Base-by-base conservation (phyloP, 2,329 filamentous ascomycete genomes). In the Sporothrix brunneoviolacea region DNA sequence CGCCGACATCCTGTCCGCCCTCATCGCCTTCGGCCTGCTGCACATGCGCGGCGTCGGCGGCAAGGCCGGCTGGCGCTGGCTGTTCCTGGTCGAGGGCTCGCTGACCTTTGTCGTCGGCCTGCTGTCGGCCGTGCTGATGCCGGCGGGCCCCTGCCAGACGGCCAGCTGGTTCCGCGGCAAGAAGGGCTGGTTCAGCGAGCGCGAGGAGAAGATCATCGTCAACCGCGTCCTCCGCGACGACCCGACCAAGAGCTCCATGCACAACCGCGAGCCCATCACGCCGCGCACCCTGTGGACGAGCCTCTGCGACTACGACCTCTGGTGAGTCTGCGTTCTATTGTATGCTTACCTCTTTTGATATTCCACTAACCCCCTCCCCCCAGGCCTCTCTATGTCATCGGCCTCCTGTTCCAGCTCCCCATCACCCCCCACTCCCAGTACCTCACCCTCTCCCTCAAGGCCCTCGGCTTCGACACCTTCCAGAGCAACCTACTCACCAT, bases 401-500 rank as follows among this genome's bases (percentile, higher is more conserved):
- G 79, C 3, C 63, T 82, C 2, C 64, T 68, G 0, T 73, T 75
- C 53, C 75, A 77, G 52, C 77, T 80, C 18, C 81, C 81, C 0
- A 68, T 68, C 33, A 62, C 63, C 0, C 69, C 70, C 0, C 74
- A 76, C 0, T 61, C 68, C 1, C 69, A 70, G 15, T 84, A 84
- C 54, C 69, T 86, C 5, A 81, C 82, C 0, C 70, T 83, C 5
- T 78, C 75, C 1, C 69, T 85, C 6, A 73, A 74, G 40, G 66
- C 69, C 2, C 66, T 84, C 0, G 82, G 74, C 2, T 83, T 83
- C 64, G 66, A 71, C 53, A 80, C 76, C 3, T 82, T 86, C 62
- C 66, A 79, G 19, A 73, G 80, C 2, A 86, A 84, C 59, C 61
- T 86, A 30, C 71, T 86, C 8, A 74, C 76, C 2, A 84, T 86